Conservation (phyloP, 805 yeast species). For the Barnettozyma pratensis region DNA sequence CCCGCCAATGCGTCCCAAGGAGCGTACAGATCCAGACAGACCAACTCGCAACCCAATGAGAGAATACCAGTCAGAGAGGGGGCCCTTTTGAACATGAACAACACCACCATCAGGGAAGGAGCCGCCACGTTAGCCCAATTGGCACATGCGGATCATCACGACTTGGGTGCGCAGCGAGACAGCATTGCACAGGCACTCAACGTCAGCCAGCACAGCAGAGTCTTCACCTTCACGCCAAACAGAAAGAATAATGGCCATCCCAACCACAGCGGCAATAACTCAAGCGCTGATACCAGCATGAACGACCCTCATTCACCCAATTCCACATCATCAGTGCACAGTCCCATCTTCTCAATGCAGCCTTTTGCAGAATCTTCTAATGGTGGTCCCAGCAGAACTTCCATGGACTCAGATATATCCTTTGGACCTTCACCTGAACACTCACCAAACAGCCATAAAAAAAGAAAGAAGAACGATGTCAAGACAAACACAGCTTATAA, state of each 20-base stretch:
- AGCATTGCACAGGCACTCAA: conserved; percentile 49
- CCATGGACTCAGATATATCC: conserved; percentile 11
- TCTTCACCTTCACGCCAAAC: conserved; percentile 30
- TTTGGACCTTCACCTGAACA: conserved; percentile 4
- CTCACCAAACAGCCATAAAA: not conserved
- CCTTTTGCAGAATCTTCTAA: conserved; percentile 1
- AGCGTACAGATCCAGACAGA: conserved; percentile 21
- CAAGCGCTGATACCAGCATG: conserved; percentile 6
- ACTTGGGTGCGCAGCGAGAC: conserved; percentile 8
- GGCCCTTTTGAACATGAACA: conserved; percentile 14
- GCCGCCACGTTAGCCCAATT: not conserved
- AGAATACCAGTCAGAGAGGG: conserved; percentile 9
- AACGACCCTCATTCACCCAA: not conserved
- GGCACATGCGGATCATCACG: too few species aligned
- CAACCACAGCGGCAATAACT: conserved; percentile 2
- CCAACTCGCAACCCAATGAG: not conserved
- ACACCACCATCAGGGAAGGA: conserved; percentile 15
- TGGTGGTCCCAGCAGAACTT: conserved; percentile 1
- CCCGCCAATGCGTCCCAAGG: conserved; percentile 30
- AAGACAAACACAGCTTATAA: conserved; percentile 40
- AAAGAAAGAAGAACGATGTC: conserved; percentile 19
- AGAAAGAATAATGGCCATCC: not conserved
- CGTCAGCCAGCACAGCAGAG: conserved; percentile 35
- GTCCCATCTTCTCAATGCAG: conserved; percentile 3
- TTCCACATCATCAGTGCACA: not conserved